Base-by-base conservation (phyloP, 805 yeast species). In the Yarrowia deformans region DNA sequence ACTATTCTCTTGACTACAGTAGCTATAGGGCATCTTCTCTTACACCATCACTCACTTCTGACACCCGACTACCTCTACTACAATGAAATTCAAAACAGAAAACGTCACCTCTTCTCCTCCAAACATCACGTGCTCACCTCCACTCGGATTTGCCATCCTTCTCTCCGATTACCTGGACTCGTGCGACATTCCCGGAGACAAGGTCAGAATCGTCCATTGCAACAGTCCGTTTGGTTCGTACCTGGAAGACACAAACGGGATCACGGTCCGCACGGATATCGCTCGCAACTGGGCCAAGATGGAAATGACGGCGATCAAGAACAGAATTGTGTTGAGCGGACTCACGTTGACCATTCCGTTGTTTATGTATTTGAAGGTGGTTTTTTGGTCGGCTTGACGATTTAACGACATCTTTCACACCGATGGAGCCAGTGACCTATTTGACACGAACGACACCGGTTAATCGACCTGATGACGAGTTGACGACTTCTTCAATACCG, bases 231-330 rank as follows among this genome's bases (percentile, higher is more conserved):
- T 60, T 45, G 66, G 66, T 1, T 43, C 52, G 32, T 60, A 60
- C 3, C 8, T 60, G 34, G 66, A 60, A 8, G 66, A 45, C 50
- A 45, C 45, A 18, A 60, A 34, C 39, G 52, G 52, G 4, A 60
- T 60, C 32, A 45, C 52, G 12, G 66, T 60, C n/a, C 37, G 66
- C 3, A 43, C 66, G 2, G 66, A 60, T n/a, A 60, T 60, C 13
- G 66, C 66, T 8, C 50, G 66, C 14, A 60, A 34, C 52, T 60
- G 66, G 66, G 66, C 66, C 34, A 60, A 60, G 40, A 60, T 60
- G 66, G 66, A 60, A n/a, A 60, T 60, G 66, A 42, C 50, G 10
- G 66, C 66, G 7, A 43, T 60, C 42, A 60, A 60, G 14, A 60
- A 60, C 42, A 23, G 66, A 3, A 60, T 60, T 8, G 52, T 60